Evolutionary conservation across 805 yeast species (phyloP).

Genomic region (Hanseniaspora pseudoguilliermondii): DNA sequence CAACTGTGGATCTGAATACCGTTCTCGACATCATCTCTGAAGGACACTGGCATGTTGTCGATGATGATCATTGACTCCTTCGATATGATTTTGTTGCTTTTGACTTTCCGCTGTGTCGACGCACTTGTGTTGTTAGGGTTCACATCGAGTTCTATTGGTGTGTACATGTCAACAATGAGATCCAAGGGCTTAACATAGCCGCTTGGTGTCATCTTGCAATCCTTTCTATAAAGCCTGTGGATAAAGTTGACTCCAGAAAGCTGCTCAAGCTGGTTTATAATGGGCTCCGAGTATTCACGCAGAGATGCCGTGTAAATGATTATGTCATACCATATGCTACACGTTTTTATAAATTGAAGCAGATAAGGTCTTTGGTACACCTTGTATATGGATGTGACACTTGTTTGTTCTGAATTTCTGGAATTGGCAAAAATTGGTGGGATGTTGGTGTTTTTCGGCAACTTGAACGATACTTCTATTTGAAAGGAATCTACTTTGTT

Average conservation of each 20-base stretch:
- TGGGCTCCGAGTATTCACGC: constrained; percentile 92
- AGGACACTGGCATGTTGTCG: constrained; percentile 89
- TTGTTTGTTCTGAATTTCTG: constrained; percentile 32
- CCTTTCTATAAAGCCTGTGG: constrained; percentile 60
- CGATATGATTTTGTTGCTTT: constrained; percentile 30
- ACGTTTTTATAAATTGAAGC: constrained; percentile 67
- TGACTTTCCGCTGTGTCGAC: neutral
- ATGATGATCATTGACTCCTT: constrained; percentile 40
- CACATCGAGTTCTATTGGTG: neutral
- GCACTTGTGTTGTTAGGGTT: too few species aligned
- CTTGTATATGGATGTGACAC: constrained; percentile 68
- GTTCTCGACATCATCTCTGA: constrained; percentile 68
- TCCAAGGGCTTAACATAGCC: constrained; percentile 74
- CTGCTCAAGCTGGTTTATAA: constrained; percentile 77
- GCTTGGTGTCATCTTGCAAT: constrained; percentile 66
- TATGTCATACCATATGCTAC: constrained; percentile 74
- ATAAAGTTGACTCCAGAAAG: constrained; percentile 38
- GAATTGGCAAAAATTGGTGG: constrained; percentile 20
- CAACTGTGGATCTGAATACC: constrained; percentile 94
- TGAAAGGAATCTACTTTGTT: constrained; percentile 6
- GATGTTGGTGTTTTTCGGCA: constrained; percentile 5
- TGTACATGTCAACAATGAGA: neutral
- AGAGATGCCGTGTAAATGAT: constrained; percentile 92
- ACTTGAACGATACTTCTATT: constrained; percentile 7
- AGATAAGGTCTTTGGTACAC: constrained; percentile 89